Conservation (phyloP, 768 basidiomycete species). For the Amanita inopinata region DNA sequence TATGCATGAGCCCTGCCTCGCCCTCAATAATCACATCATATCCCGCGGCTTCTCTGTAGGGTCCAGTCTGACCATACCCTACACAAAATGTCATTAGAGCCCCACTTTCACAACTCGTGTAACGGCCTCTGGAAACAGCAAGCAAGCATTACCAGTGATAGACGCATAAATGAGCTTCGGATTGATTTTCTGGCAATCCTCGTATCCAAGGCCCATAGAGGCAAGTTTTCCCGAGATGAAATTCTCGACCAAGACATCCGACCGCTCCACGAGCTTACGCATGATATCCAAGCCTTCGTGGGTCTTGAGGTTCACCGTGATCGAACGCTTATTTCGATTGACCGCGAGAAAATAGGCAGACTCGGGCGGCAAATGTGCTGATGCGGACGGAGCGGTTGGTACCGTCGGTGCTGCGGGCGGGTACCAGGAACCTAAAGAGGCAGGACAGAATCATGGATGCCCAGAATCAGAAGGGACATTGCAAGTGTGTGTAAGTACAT, state of each 20-base stretch:
- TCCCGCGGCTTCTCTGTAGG: slow-evolving; percentile 73
- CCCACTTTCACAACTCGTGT: not conserved
- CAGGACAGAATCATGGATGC: not conserved
- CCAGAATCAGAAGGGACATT: not conserved
- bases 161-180: slow-evolving; percentile 79
- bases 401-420: slow-evolving; percentile 50
- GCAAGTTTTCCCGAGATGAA: slow-evolving; percentile 80
- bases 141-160: slow-evolving; percentile 56
- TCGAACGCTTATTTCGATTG: slow-evolving; percentile 84
- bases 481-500: not conserved
- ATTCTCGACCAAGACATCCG: slow-evolving; percentile 89
- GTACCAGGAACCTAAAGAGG: slow-evolving; percentile 48
- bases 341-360: slow-evolving; percentile 87
- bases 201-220: slow-evolving; percentile 78
- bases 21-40: slow-evolving; percentile 86
- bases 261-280: slow-evolving; percentile 53
- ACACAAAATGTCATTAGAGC: slow-evolving; percentile 4
- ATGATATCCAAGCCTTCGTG: slow-evolving; percentile 70
- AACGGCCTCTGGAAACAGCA: slow-evolving; percentile 2
- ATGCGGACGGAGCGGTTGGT: slow-evolving; percentile 37
- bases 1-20: slow-evolving; percentile 92
- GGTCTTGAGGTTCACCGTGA: slow-evolving; percentile 83
- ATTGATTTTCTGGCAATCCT: slow-evolving; percentile 71
- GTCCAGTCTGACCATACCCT: slow-evolving; percentile 71
- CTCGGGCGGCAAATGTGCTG: slow-evolving; percentile 71